phyloP scores from a whole-genome alignment of 2,329 filamentous ascomycete species.

The Trichoderma aggressivum region DNA sequence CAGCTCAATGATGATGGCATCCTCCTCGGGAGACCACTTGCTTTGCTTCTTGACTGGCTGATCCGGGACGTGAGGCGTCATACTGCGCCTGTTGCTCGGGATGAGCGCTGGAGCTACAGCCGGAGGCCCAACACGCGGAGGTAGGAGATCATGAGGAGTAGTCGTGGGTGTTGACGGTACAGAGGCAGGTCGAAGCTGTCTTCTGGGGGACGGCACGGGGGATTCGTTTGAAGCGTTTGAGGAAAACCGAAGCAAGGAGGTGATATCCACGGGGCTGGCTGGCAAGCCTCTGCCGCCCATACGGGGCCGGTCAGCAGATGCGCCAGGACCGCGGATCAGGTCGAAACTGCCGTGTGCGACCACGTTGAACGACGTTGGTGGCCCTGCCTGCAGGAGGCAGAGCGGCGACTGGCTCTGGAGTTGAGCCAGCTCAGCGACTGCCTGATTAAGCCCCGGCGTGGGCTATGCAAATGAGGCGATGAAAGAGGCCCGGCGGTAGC shows the following conservation, averaged over 20 bases:
- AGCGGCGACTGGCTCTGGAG: conserved; percentile 40
- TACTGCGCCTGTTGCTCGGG: conserved; percentile 32
- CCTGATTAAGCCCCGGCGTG: conserved; percentile 17
- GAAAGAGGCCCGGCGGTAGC: conserved; percentile 13
- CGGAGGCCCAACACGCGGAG: conserved; percentile 25
- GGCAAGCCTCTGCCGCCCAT: conserved; percentile 26
- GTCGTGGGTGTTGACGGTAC: conserved; percentile 23
- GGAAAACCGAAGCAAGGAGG: conserved; percentile 74
- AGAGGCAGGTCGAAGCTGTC: conserved; percentile 28
- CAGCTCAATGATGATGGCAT: conserved; percentile 89
- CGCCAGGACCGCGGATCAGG: conserved; percentile 29
- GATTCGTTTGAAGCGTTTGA: conserved; percentile 64
- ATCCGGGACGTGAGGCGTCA: conserved; percentile 50
- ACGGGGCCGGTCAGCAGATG: conserved; percentile 29
- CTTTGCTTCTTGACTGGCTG: conserved; percentile 89
- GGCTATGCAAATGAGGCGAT: conserved; percentile 19
- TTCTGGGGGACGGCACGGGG: conserved; percentile 46
- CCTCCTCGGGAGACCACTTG: conserved; percentile 94
- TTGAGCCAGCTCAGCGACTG: conserved; percentile 41
- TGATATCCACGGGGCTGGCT: conserved; percentile 90
- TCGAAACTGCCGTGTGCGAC: conserved; percentile 29
- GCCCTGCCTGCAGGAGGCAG: conserved; percentile 43
- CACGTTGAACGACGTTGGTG: conserved; percentile 31
- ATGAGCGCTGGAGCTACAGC: conserved; percentile 34
- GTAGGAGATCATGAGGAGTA: conserved; percentile 24